Conservation (phyloP, 2,329 filamentous ascomycete genomes). For the Paecilomyces dactylethromorphus region DNA sequence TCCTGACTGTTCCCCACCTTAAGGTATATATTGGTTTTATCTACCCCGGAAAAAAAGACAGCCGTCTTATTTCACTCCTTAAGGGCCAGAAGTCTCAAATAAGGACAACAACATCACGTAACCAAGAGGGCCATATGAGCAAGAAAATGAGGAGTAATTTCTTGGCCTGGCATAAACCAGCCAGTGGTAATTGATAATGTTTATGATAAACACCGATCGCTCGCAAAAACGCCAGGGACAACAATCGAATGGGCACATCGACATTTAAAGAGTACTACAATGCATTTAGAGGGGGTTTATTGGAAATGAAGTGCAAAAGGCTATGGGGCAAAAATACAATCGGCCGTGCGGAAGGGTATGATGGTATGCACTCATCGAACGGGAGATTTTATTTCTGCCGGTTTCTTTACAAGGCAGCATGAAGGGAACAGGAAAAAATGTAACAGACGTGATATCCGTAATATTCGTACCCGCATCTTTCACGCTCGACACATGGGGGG, state of each 20-base stretch:
- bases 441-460: background rate
- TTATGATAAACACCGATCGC: background rate
- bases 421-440: background rate
- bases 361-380: background rate
- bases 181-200: background rate
- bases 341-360: background rate
- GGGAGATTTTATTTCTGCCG: background rate
- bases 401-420: conserved; percentile 1
- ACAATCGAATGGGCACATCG: background rate
- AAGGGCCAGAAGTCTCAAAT: background rate
- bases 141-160: background rate
- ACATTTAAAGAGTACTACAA: background rate
- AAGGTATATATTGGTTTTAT: background rate
- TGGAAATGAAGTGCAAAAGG: background rate
- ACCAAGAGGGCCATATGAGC: background rate
- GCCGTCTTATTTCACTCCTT: background rate
- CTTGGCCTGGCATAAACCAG: background rate
- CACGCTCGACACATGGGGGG: background rate
- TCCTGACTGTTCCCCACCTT: too few species aligned
- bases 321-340: background rate
- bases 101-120: background rate
- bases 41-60: background rate
- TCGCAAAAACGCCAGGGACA: background rate
- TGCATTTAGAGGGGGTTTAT: background rate
- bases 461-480: background rate